phyloP scores from a whole-genome alignment of 2,329 filamentous ascomycete genomes.

The Ampelomyces quisqualis region DNA sequence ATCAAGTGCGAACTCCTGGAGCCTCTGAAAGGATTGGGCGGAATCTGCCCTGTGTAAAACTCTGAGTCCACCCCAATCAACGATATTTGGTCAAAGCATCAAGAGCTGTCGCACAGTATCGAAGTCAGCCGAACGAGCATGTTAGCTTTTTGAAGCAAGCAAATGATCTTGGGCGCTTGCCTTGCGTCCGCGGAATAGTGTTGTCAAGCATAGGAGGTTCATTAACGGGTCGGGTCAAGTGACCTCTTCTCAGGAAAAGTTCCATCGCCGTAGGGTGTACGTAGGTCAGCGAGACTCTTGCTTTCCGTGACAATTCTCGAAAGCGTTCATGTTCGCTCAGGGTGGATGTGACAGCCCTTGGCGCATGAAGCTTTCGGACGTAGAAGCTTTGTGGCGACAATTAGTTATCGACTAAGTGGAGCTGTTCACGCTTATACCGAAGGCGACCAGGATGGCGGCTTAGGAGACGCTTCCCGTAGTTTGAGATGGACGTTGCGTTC shows the following conservation, averaged over 20 bases:
- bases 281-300: conserved; percentile 10
- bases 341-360: conserved; percentile 14
- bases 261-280: conserved; percentile 11
- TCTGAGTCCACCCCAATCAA: no score
- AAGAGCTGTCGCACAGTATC: no score
- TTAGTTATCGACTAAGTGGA: conserved; percentile 28
- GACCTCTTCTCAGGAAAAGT: conserved; percentile 15
- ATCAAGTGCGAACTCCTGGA: no score
- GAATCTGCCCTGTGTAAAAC: no score
- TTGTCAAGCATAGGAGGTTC: conserved; percentile 5
- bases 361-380: conserved; percentile 31
- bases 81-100: no score
- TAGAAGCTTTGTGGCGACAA: conserved; percentile 37
- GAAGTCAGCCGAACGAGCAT: no score
- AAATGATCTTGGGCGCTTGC: no score
- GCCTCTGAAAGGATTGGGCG: no score
- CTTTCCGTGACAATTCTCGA: conserved; percentile 29
- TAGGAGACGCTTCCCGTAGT: conserved; percentile 14
- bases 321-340: conserved; percentile 21
- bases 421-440: conserved; percentile 23
- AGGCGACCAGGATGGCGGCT: conserved; percentile 9
- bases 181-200: no score
- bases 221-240: conserved; percentile 6
- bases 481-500: conserved; percentile 19
- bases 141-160: no score